These are phyloP conservation scores for Puya raimondii DNA, from an alignment of 176 grass and related monocot genomes.

Conservation along the genomic window DNA sequence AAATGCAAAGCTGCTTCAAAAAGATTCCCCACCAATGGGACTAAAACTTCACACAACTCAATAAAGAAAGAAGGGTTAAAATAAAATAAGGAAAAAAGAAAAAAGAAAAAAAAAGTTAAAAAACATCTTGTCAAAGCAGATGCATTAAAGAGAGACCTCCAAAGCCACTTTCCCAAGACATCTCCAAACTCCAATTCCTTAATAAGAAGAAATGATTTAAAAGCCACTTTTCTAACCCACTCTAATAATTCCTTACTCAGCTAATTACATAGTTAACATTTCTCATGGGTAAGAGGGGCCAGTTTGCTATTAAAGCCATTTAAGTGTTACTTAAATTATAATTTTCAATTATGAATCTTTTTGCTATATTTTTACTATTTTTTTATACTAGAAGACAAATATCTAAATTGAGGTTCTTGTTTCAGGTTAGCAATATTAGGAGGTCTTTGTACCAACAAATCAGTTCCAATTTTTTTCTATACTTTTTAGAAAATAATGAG, in stretches of 20 bases:
- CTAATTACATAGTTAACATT: neutral
- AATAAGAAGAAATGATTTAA: neutral
- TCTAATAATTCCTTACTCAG: neutral
- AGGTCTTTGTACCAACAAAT: too few species aligned
- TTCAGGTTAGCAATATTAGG: too few species aligned
- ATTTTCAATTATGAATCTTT: too few species aligned
- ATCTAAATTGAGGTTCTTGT: too few species aligned
- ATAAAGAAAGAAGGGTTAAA: conserved; percentile 10
- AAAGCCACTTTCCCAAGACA: neutral
- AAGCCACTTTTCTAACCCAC: neutral
- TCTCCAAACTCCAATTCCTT: neutral
- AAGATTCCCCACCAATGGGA: conserved; percentile 47
- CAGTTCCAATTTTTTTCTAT: too few species aligned
- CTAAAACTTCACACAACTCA: conserved; percentile 14
- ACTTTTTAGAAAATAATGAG: too few species aligned
- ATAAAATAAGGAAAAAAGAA: conserved; percentile 20
- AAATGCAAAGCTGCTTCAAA: conserved; percentile 24
- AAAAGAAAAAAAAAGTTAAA: conserved; percentile 17
- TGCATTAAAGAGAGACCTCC: neutral
- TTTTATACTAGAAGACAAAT: too few species aligned
- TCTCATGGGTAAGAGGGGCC: too few species aligned
- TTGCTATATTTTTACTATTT: too few species aligned
- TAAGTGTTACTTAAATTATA: too few species aligned
- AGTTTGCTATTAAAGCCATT: too few species aligned
- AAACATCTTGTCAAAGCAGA: conserved; percentile 26